Evolutionary conservation across 768 basidiomycete genomes (phyloP), one percentile per base, ranked within the genome.

Genomic region (Megacollybia marginata): DNA sequence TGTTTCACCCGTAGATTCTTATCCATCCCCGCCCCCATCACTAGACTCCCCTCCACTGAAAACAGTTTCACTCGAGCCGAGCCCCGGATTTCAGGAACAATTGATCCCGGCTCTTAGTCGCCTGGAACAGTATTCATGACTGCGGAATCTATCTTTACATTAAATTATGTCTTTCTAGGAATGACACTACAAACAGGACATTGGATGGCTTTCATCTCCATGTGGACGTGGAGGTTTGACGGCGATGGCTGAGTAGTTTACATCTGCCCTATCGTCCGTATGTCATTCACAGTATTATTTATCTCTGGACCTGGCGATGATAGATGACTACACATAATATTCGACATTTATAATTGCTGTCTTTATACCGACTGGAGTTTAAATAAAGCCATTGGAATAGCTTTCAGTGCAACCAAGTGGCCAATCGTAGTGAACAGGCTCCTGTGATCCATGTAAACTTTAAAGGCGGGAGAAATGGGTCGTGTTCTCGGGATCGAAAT

Each of bases 11-110:
- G 57, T 57, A n/a, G 68, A 68, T 33, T 65, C 72, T 13, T 79
- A 79, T 58, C 78, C 78, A 16, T 76, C 76, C 0, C 77, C 75
- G 2, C 78, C 76, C 46, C 66, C 64, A 16, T 69, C 67, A 4
- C 48, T 65, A 44, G 69, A 68, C 52, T 70, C 67, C 8, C 53
- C 55, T 13, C 53, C 53, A 18, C n/a, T 36, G 32, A 33, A 42
- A 33, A 32, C 23, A 9, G 12, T 44, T 18, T 2, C 51, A 31
- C 38, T 52, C 3, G 44, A 44, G 38, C 18, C 38, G 3, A 28
- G 23, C 23, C 23, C 2, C 23, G 23, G 23, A 28, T 28, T 28
- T 28, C 23, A 28, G 23, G 23, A 28, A 15, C 38, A 8, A 18
- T 13, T 40, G 15, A 40, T 40, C 38, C 13, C 38, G 38, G 38